Evolutionary conservation across 108 stramenopile genomes (phyloP), one percentile per base, ranked within the genome.

Genomic region (Epithemia pelagica): DNA sequence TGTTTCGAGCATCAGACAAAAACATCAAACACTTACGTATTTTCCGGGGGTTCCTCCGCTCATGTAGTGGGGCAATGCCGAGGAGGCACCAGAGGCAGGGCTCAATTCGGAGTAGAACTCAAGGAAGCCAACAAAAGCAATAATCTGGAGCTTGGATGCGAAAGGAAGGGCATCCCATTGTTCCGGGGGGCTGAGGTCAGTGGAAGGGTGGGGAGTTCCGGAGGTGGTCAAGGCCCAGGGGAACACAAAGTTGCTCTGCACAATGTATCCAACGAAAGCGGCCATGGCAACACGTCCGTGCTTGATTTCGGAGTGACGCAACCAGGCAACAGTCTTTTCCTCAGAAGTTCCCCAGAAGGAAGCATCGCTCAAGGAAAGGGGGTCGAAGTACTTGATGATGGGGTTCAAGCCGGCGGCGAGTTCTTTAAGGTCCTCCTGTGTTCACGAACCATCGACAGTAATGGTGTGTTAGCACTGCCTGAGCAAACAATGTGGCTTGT

Each of bases 231-330:
- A 71, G 52, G 69, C 33, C 70, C 78, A 71, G 1, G 73, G 70
- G 2, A 65, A 78, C 2, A 52, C 53, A 58, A 70, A 74, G 55
- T 73, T 76, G 20, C 55, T 58, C 58, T 83, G 82, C 0, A 80
- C 78, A 58, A 67, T 65, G 65, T 68, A 69, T 60, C 88, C 88
- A 15, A 89, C 78, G 56, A 84, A 78, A 53, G 82, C 88, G 58
- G 80, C 80, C 88, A 89, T 89, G 71, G 84, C 84, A 59, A 89
- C 79, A 53, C 88, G 80, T 51, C 84, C 84, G 68, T 89, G 88
- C 70, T 89, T 90, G 71, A 85, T 82, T 69, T 85, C 84, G 18
- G 80, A 54, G 19, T 84, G 83, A 59, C 80, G 71, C 32, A 84
- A 67, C 59, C 58, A 84, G 52, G 77, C 83, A 32, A 84, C 76